Conservation (phyloP, 2,329 filamentous ascomycete genomes). For the Diplodia mutila region DNA sequence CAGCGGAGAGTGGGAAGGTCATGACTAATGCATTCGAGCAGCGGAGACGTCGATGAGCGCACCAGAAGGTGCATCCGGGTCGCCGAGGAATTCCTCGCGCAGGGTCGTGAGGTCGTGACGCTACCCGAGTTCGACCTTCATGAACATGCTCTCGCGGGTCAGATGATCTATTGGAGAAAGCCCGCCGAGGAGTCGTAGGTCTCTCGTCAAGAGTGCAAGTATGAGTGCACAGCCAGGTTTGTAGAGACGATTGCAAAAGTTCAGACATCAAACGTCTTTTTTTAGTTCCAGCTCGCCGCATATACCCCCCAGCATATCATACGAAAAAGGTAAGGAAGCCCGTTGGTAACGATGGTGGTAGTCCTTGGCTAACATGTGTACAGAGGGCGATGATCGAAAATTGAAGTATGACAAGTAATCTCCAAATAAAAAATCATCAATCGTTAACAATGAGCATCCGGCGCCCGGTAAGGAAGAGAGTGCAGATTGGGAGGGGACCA, state of each 20-base stretch:
- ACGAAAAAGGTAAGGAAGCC: not conserved
- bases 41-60: slow-evolving; percentile 12
- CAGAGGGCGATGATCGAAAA: not conserved
- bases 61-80: slow-evolving; percentile 32
- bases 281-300: not conserved
- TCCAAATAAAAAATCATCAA: not conserved
- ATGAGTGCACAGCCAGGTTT: slow-evolving; percentile 1
- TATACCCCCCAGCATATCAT: slow-evolving; percentile 4
- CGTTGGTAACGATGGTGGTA: not conserved
- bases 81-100: slow-evolving; percentile 34
- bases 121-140: slow-evolving; percentile 39
- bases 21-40: not conserved
- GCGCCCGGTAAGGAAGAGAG: not conserved
- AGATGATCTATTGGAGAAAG: slow-evolving; percentile 37
- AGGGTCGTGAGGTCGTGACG: slow-evolving; percentile 28
- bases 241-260: not conserved
- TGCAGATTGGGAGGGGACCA: not conserved
- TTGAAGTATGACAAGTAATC: not conserved
- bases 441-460: not conserved
- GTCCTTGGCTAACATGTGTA: not conserved
- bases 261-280: not conserved
- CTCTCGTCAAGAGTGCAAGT: not conserved
- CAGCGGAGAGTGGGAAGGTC: not conserved
- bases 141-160: slow-evolving; percentile 38
- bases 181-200: not conserved